Evolutionary conservation across 148 eudicot species (phyloP).

Genomic region (Mesembryanthemum crystallinum): DNA sequence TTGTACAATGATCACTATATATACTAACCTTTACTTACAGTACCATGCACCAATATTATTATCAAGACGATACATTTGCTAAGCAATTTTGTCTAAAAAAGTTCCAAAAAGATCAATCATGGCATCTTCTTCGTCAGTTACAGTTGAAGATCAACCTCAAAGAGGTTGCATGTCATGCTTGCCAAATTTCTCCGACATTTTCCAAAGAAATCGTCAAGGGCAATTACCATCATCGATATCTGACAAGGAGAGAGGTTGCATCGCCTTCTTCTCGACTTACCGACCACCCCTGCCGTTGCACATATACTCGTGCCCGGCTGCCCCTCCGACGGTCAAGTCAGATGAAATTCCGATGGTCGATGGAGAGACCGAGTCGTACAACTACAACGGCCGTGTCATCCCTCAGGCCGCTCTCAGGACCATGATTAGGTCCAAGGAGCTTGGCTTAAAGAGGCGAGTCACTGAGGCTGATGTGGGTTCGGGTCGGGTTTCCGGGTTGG

Average conservation of each 20-base stretch:
- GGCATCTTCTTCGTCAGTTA: no score
- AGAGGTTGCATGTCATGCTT: no score
- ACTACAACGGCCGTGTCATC: not conserved
- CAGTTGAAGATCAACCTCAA: no score
- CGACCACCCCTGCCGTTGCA: conserved; percentile 25
- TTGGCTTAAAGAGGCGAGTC: not conserved
- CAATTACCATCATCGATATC: not conserved
- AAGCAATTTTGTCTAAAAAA: no score
- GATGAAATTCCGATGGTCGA: not conserved
- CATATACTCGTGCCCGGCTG: conserved; percentile 22
- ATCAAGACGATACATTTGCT: no score
- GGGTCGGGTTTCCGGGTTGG: not conserved
- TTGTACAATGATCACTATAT: no score
- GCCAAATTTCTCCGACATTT: no score
- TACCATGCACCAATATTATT: no score
- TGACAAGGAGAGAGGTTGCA: conserved; percentile 5
- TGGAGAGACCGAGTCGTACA: not conserved
- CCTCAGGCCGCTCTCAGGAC: not conserved
- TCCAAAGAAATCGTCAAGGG: not conserved
- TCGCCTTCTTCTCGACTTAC: conserved; percentile 29
- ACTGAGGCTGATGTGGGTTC: not conserved
- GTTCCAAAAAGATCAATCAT: no score
- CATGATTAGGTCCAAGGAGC: not conserved
- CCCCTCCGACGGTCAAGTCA: not conserved
- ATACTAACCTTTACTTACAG: no score